A percentile compares a stretch with the other conserved stretches of the same genome.
These are phyloP conservation scores for Tulasnella sp. DNA, from an alignment of 768 basidiomycete species.

Conservation along the genomic window DNA sequence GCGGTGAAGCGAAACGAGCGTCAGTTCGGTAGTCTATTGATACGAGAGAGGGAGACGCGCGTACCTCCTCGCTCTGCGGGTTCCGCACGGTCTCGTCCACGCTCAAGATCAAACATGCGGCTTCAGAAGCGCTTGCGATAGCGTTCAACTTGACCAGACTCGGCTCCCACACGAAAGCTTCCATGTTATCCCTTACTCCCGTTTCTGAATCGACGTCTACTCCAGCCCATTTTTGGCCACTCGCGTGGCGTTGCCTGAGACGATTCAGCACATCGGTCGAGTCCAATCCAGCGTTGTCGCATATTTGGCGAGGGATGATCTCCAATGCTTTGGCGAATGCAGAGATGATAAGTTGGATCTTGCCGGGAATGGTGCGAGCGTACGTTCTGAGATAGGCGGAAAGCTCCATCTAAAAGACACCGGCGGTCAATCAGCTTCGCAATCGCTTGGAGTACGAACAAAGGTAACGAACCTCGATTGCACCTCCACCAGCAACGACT, in stretches of 20 bases:
- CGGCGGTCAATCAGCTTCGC: not conserved
- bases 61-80: constrained; percentile 86
- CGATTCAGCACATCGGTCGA: constrained; percentile 97
- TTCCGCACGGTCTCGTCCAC: constrained; percentile 97
- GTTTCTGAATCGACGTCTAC: constrained; percentile 88
- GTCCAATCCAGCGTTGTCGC: constrained; percentile 96
- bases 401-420: constrained; percentile 77
- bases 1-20: constrained; percentile 10
- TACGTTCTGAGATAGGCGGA: constrained; percentile 90
- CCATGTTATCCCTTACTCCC: constrained; percentile 92
- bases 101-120: constrained; percentile 89
- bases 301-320: constrained; percentile 96
- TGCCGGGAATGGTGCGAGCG: constrained; percentile 88
- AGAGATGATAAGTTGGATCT: constrained; percentile 87
- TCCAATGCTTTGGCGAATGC: constrained; percentile 96
- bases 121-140: constrained; percentile 89
- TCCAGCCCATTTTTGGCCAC: constrained; percentile 75
- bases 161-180: constrained; percentile 98
- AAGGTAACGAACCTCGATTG: constrained; percentile 64
- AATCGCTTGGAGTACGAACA: not conserved
- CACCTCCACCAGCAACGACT: constrained; percentile 95
- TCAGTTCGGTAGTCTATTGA: constrained; percentile 12
- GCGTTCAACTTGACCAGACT: constrained; percentile 93
- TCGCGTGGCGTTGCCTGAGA: constrained; percentile 92
- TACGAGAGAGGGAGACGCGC: constrained; percentile 29